Conservation (phyloP, 495 filamentous ascomycete genomes). For the Penicillium bovifimosum region DNA sequence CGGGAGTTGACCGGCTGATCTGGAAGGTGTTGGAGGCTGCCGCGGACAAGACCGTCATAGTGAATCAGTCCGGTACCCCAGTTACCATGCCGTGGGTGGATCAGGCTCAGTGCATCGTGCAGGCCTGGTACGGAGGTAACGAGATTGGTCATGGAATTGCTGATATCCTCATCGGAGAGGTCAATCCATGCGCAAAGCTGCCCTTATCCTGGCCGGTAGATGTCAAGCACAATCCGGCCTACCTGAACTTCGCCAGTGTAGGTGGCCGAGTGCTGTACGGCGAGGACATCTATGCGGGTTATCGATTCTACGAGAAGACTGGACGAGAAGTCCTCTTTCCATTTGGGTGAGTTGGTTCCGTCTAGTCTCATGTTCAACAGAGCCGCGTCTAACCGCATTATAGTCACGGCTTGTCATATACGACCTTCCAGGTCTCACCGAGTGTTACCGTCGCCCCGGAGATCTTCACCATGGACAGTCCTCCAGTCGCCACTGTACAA, state of each 20-base stretch:
- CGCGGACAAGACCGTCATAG: constrained; percentile 59
- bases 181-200: constrained; percentile 47
- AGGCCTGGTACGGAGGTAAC: constrained; percentile 63
- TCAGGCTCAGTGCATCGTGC: constrained; percentile 56
- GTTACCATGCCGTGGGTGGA: constrained; percentile 76
- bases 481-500: constrained; percentile 42
- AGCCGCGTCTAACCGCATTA: neutral
- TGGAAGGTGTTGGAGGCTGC: constrained; percentile 59
- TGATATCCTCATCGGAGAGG: constrained; percentile 52
- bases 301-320: constrained; percentile 75
- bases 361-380: neutral
- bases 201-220: constrained; percentile 55
- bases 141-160: constrained; percentile 52
- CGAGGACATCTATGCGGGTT: constrained; percentile 69
- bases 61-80: constrained; percentile 73
- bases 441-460: constrained; percentile 33
- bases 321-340: constrained; percentile 27
- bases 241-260: constrained; percentile 61
- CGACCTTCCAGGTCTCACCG: constrained; percentile 52
- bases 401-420: constrained; percentile 65
- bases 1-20: constrained; percentile 58
- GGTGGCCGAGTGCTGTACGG: constrained; percentile 63
- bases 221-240: constrained; percentile 61
- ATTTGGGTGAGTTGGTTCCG: constrained; percentile 17
- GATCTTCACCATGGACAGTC: constrained; percentile 52